A percentile compares a stretch with the other conserved stretches of the same genome.
Evolutionary conservation across 176 grass and related monocot genomes (phyloP).

Genomic region (Oryza meyeriana): DNA sequence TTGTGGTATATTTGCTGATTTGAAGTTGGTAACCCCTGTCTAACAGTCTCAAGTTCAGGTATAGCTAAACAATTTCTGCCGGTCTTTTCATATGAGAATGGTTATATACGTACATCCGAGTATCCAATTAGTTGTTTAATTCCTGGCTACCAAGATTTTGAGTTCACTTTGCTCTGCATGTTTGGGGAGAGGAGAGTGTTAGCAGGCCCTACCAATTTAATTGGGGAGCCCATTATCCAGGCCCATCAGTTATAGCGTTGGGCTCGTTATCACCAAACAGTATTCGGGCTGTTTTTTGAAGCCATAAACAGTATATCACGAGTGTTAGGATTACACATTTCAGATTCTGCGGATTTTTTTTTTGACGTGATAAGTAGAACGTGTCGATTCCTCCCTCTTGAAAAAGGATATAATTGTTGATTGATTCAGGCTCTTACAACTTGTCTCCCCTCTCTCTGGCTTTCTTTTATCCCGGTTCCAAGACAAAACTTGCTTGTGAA

Average conservation of each 20-base stretch:
- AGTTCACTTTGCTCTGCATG: too few relatives aligned
- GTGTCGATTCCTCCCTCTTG: neutral
- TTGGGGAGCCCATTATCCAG: too few relatives aligned
- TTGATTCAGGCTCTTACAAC: neutral
- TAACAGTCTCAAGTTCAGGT: neutral
- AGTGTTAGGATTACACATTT: too few relatives aligned
- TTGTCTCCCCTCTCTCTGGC: neutral
- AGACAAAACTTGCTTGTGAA: neutral
- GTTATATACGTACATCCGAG: neutral
- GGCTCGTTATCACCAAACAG: too few relatives aligned
- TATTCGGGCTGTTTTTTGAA: too few relatives aligned
- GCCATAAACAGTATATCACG: too few relatives aligned
- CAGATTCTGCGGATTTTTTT: neutral
- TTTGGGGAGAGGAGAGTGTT: too few relatives aligned
- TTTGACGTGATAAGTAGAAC: neutral
- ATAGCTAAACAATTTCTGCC: neutral
- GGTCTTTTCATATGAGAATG: neutral
- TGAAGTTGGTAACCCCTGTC: neutral
- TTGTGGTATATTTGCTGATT: neutral
- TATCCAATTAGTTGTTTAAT: neutral
- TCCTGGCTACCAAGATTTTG: neutral
- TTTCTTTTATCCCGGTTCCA: neutral
- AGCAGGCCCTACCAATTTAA: too few relatives aligned
- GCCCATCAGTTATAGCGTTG: too few relatives aligned
- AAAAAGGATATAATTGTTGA: too few relatives aligned